Percentiles rank a stretch among this genome's conserved stretches.
phyloP scores from a whole-genome alignment of 2,329 filamentous ascomycete species.

The Seiridium cupressi region DNA sequence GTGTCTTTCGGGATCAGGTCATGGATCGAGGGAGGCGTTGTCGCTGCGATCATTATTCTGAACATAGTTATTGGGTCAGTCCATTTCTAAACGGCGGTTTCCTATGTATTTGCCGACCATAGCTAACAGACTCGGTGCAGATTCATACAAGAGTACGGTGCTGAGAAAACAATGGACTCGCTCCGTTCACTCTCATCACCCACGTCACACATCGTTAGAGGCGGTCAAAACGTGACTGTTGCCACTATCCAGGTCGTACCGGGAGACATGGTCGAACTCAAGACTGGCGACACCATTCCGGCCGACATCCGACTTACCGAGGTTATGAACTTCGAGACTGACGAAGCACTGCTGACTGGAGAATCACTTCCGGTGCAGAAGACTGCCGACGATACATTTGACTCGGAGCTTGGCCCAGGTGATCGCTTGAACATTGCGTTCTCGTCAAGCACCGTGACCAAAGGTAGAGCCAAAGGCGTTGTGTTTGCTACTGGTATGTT shows the following conservation, averaged over 20 bases:
- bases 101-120: background rate
- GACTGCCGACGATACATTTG: constrained; percentile 45
- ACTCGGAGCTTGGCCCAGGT: constrained; percentile 52
- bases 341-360: constrained; percentile 63
- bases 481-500: constrained; percentile 59
- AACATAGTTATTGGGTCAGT: constrained; percentile 9
- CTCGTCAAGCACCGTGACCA: constrained; percentile 61
- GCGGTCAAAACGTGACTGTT: constrained; percentile 47
- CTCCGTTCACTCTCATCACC: constrained; percentile 49
- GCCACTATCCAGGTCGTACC: constrained; percentile 53
- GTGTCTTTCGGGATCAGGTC: constrained; percentile 51
- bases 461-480: constrained; percentile 59
- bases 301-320: constrained; percentile 45
- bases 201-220: constrained; percentile 47
- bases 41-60: constrained; percentile 41
- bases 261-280: constrained; percentile 58
- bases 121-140: constrained; percentile 15
- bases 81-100: too few relatives aligned
- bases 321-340: constrained; percentile 55
- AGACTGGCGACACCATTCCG: constrained; percentile 43
- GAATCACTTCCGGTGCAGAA: constrained; percentile 61
- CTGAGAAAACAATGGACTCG: constrained; percentile 56
- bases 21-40: constrained; percentile 55
- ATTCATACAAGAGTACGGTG: constrained; percentile 53
- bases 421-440: constrained; percentile 64